phyloP scores from a whole-genome alignment of 1,139 yeast genomes.

The Arxiozyma slooffiae region DNA sequence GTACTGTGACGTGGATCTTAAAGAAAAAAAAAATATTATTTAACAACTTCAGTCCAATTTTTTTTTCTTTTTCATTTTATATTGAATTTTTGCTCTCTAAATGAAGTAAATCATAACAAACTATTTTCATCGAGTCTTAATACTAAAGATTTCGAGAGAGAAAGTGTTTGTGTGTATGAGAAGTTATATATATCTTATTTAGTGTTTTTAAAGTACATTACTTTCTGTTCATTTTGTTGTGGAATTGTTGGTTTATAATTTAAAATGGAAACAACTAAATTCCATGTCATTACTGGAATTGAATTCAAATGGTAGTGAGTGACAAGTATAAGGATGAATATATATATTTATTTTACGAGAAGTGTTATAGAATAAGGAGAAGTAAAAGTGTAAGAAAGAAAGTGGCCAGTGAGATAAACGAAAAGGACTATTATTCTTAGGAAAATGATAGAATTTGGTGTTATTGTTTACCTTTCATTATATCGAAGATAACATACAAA shows the following conservation, averaged over 20 bases:
- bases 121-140: no score
- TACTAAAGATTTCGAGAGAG: no score
- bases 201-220: slow-evolving; percentile 55
- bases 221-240: slow-evolving; percentile 80
- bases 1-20: no score
- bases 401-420: slow-evolving; percentile 16
- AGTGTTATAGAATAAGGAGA: slow-evolving; percentile 8
- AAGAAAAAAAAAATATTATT: no score
- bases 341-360: no score
- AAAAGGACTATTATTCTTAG: slow-evolving; percentile 43
- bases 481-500: no score
- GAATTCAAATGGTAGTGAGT: slow-evolving; percentile 50
- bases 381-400: no score
- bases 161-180: no score
- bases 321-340: no score
- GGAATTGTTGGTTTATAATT: slow-evolving; percentile 79
- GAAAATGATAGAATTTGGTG: slow-evolving; percentile 65
- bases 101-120: slow-evolving; percentile 32
- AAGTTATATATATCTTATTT: no score
- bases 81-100: slow-evolving; percentile 47
- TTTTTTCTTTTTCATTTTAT: slow-evolving; percentile 84
- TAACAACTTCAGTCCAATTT: slow-evolving; percentile 89
- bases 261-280: slow-evolving; percentile 98
- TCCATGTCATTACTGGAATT: slow-evolving; percentile 85
- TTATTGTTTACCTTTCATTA: no score